Evolutionary conservation across 2,329 filamentous ascomycete genomes (phyloP), one percentile per base, ranked within the genome.

Genomic region (Scytalidium sp.): DNA sequence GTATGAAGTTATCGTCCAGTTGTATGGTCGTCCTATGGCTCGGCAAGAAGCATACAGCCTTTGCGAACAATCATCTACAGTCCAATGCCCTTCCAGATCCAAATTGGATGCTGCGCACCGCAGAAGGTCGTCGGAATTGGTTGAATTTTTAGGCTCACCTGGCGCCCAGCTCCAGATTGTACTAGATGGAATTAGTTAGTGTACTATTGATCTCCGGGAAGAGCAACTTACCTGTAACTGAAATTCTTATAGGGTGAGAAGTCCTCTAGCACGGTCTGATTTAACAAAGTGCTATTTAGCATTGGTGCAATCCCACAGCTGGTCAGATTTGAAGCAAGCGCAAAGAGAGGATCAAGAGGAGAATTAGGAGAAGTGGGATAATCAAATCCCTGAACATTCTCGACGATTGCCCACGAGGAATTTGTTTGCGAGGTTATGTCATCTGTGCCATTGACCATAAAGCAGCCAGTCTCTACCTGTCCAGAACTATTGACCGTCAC

Each of bases 111-210:
- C 69, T 11, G 82, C 81, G 61, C 84, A 88, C 19, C 80, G 78
- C 46, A 74, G 68, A 25, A 66, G 63, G 25, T 67, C 58, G 8
- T 48, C 41, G 5, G 63, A 55, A 17, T 57, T 52, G 7, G 59
- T 58, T 5, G 57, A 52, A 51, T 80, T 80, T 25, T 64, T 59
- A 1, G 84, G 84, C 62, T 87, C 72, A 10, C 72, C 72, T 0
- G 70, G 63, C 2, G 74, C 77, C 81, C 83, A 87, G 19, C 80
- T 76, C 81, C 84, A 87, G 9, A 80, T 69, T 0, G 76, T 70
- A 11, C 59, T 50, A 25, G 19, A 13, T 27, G 8, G 9, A 29
- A 19, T 32, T 45, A 32, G n/a, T 10, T 41, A 40, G 17, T 7
- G 32, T 6, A 8, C 15, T 11, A 39, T 46, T 36, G 21, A 43